phyloP scores from a whole-genome alignment of 805 yeast species.

The Millerozyma miso region DNA sequence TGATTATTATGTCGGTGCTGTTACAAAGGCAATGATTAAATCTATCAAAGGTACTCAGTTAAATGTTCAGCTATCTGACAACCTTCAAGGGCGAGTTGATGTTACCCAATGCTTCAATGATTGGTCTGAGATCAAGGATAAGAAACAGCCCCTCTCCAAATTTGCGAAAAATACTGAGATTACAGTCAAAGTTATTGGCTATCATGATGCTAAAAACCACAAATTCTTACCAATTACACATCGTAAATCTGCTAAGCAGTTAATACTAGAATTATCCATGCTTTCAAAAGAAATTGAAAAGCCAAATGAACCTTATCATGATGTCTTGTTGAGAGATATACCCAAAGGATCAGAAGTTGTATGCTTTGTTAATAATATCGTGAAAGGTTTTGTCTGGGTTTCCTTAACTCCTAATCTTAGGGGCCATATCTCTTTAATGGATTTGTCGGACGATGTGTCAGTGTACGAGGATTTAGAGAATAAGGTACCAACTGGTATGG shows the following conservation, averaged over 20 bases:
- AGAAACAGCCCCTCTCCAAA: conserved; percentile 51
- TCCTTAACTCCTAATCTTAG: conserved; percentile 63
- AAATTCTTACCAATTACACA: conserved; percentile 64
- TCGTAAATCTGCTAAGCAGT: conserved; percentile 46
- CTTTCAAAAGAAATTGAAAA: conserved; percentile 38
- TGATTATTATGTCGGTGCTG: conserved; percentile 57
- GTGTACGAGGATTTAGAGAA: conserved; percentile 46
- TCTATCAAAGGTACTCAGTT: conserved; percentile 69
- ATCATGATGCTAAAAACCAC: conserved; percentile 66
- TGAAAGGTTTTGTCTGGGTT: conserved; percentile 61
- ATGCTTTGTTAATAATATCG: conserved; percentile 64
- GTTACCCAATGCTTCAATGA: conserved; percentile 62
- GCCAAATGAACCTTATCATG: conserved; percentile 19
- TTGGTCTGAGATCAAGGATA: conserved; percentile 52
- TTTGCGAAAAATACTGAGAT: conserved; percentile 58
- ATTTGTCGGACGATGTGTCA: conserved; percentile 53
- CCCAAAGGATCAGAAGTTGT: conserved; percentile 46
- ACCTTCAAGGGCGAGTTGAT: conserved; percentile 76
- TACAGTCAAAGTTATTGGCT: conserved; percentile 69
- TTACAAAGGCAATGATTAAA: conserved; percentile 57
- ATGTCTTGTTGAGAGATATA: conserved; percentile 39
- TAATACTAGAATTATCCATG: conserved; percentile 62
- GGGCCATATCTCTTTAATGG: conserved; percentile 64
- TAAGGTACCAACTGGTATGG: conserved; percentile 69
- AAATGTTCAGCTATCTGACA: conserved; percentile 71